These are phyloP conservation scores for Ambrosiella xylebori DNA, from an alignment of 2,329 filamentous ascomycete genomes.

Conservation along the genomic window DNA sequence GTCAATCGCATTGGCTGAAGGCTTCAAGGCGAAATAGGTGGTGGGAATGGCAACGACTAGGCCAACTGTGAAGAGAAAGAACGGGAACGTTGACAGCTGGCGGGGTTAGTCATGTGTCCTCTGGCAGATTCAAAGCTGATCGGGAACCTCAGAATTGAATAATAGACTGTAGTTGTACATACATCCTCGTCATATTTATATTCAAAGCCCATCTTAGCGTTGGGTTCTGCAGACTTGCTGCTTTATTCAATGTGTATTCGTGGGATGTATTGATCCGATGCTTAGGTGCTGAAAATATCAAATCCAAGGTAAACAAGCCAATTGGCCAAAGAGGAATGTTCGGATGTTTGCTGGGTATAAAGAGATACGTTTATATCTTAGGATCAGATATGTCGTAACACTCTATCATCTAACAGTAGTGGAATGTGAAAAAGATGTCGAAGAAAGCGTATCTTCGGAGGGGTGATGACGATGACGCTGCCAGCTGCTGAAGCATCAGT, in stretches of 20 bases:
- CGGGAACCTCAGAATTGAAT: no score
- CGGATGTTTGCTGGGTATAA: no score
- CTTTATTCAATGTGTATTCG: not conserved
- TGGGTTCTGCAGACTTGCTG: constrained; percentile 13
- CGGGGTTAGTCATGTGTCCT: not conserved
- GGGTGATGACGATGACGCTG: not conserved
- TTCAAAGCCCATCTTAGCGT: constrained; percentile 64
- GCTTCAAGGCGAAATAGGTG: constrained; percentile 51
- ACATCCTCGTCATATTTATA: constrained; percentile 97
- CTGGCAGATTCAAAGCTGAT: not conserved
- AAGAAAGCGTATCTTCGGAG: not conserved
- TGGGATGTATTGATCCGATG: not conserved
- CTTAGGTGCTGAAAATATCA: not conserved
- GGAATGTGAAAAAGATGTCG: not conserved
- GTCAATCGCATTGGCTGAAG: constrained; percentile 26
- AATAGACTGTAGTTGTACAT: not conserved
- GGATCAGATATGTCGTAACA: no score
- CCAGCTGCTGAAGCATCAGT: no score
- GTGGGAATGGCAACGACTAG: constrained; percentile 83
- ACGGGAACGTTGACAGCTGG: constrained; percentile 50
- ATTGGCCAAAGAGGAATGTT: no score
- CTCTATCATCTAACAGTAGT: no score
- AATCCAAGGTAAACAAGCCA: not conserved
- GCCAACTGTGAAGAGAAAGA: constrained; percentile 89
- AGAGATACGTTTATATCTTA: no score